A percentile compares a stretch with the other conserved stretches of the same genome.
phyloP scores from a whole-genome alignment of 2,329 filamentous ascomycete genomes.

The Alternaria burnsii region DNA sequence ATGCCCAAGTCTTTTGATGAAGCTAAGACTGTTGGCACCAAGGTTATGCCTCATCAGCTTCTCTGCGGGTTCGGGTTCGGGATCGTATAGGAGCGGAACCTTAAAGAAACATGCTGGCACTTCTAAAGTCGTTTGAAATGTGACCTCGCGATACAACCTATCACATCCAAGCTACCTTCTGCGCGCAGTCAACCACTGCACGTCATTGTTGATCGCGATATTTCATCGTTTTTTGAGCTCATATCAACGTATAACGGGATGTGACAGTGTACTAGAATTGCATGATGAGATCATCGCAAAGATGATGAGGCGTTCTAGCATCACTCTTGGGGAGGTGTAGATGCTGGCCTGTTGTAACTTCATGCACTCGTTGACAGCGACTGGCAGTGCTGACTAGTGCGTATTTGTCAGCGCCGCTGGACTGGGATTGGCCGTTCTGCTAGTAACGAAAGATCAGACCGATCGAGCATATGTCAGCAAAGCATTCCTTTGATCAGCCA shows the following conservation, averaged over 20 bases:
- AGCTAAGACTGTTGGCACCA: neutral
- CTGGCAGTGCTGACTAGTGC: conserved; percentile 32
- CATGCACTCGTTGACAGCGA: conserved; percentile 10
- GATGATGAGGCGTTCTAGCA: neutral
- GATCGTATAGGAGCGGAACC: neutral
- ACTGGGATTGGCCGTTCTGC: neutral
- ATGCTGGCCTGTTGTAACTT: neutral
- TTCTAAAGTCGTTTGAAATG: neutral
- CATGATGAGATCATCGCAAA: neutral
- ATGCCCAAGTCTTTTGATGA: neutral
- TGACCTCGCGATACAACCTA: neutral
- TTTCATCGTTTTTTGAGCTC: neutral
- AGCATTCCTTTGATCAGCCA: neutral
- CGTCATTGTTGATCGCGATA: neutral
- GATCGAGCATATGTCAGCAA: conserved; percentile 21
- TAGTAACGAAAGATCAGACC: conserved; percentile 8
- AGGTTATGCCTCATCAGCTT: neutral
- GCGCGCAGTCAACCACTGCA: neutral
- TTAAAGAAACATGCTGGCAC: neutral
- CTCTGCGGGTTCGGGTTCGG: neutral
- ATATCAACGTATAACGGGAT: neutral
- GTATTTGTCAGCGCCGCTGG: neutral
- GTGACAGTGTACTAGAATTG: neutral
- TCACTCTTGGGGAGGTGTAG: neutral
- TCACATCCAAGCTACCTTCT: neutral